Conservation (phyloP, 2,329 filamentous ascomycete genomes). For the Sporothrix inflata region DNA sequence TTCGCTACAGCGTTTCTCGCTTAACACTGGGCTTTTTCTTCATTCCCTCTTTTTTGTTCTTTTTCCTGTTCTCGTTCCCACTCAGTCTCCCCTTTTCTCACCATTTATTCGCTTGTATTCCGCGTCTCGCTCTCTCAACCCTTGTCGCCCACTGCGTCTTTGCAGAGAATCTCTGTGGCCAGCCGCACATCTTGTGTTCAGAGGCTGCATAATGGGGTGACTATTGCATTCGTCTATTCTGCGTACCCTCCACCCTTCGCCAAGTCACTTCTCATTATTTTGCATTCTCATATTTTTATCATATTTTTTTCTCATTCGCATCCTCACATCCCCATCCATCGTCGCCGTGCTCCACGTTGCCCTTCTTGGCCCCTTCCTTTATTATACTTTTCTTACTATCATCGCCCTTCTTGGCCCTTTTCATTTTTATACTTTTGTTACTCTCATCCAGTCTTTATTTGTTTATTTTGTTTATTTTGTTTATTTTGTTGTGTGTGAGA, state of each 20-base stretch:
- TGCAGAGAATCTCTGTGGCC: not conserved
- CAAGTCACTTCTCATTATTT: not conserved
- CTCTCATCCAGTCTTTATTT: too few species aligned
- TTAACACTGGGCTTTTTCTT: not conserved
- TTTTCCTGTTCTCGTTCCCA: not conserved
- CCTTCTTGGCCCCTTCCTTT: not conserved
- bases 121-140: not conserved
- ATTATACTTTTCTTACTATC: not conserved
- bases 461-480: too few species aligned
- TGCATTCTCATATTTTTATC: not conserved
- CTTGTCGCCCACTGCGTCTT: conserved; percentile 3
- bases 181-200: conserved; percentile 23
- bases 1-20: conserved; percentile 3
- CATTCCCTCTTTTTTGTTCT: not conserved
- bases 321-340: not conserved
- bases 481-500: not conserved
- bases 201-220: conserved; percentile 26
- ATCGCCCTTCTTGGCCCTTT: not conserved
- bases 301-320: not conserved
- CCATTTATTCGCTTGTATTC: not conserved
- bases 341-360: not conserved
- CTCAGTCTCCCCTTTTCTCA: not conserved
- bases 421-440: too few species aligned
- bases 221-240: conserved; percentile 19
- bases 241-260: not conserved